These are phyloP conservation scores for Chlamydomonas sp. DNA, from an alignment of 139 green algal genomes.

Conservation along the genomic window DNA sequence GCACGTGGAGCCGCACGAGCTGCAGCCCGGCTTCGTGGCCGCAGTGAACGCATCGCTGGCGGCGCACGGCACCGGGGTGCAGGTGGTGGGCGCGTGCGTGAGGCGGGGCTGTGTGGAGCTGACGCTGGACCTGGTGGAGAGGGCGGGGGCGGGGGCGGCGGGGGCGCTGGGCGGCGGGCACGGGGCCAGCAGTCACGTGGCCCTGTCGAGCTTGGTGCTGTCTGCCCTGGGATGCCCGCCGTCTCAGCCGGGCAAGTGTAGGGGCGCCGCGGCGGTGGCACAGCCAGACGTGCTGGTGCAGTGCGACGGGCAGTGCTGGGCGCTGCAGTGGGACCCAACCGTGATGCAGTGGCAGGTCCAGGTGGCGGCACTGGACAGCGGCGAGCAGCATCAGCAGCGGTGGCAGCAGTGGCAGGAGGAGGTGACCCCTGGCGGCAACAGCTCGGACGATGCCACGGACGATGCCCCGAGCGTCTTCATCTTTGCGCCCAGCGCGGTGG, in stretches of 20 bases:
- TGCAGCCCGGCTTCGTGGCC: conserved; percentile 5
- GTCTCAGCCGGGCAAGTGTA: neutral
- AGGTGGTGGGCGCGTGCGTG: conserved; percentile 6
- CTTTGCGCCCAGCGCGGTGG: too few species aligned
- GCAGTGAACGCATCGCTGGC: neutral
- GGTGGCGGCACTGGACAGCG: too few species aligned
- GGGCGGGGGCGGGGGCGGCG: neutral
- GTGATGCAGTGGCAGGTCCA: neutral
- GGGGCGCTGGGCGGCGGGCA: too few species aligned
- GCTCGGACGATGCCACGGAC: too few species aligned
- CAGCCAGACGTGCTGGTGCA: neutral
- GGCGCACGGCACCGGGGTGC: neutral
- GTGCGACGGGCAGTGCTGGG: neutral
- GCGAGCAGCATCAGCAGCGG: neutral
- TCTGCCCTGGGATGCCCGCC: conserved; percentile 3
- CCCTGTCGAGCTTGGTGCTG: conserved; percentile 4
- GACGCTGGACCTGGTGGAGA: conserved; percentile 16
- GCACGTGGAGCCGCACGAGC: neutral
- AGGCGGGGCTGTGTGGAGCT: conserved; percentile 1
- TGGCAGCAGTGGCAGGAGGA: neutral
- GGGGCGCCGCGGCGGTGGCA: neutral
- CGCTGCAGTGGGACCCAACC: neutral
- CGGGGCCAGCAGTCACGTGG: too few species aligned
- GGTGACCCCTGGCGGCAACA: too few species aligned
- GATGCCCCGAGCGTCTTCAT: too few species aligned